A percentile compares a stretch with the other conserved stretches of the same genome.
Evolutionary conservation across 1,284 basidiomycete species (phyloP).

Genomic region (Papiliotrema nemorosa): DNA sequence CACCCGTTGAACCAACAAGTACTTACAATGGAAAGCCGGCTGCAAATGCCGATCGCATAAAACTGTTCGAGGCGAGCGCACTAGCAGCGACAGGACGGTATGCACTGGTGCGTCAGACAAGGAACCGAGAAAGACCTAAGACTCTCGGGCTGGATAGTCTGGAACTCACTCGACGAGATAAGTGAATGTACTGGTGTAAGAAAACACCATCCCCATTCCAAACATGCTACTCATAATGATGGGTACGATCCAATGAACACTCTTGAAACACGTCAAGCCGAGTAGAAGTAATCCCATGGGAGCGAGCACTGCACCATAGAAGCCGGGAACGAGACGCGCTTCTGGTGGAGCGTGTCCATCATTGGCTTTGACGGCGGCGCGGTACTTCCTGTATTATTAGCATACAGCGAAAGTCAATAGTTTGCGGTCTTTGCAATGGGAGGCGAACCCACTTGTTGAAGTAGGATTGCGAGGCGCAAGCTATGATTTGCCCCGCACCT

Average conservation of each 20-base stretch:
- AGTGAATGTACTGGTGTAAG: conserved; percentile 67
- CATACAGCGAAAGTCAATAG: too few species aligned
- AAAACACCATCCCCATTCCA: conserved; percentile 54
- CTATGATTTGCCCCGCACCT: conserved; percentile 63
- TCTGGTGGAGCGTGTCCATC: conserved; percentile 65
- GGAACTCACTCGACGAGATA: conserved; percentile 36
- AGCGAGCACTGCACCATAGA: conserved; percentile 64
- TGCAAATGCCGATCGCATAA: conserved; percentile 63
- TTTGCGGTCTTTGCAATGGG: not conserved
- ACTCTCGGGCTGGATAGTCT: not conserved
- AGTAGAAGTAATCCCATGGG: conserved; percentile 69
- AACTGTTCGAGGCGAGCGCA: conserved; percentile 70
- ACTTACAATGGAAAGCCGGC: conserved; percentile 65
- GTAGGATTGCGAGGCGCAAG: conserved; percentile 57
- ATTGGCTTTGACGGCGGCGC: conserved; percentile 37
- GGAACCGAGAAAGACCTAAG: too few species aligned
- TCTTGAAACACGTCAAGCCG: conserved; percentile 65
- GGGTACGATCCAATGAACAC: conserved; percentile 62
- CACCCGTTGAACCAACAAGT: too few species aligned
- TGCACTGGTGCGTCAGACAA: too few species aligned
- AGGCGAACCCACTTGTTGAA: conserved; percentile 58
- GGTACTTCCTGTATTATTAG: conserved; percentile 19
- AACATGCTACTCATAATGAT: conserved; percentile 35
- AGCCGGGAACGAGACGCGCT: conserved; percentile 62
- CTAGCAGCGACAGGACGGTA: conserved; percentile 74